Evolutionary conservation across 176 grass and related monocot species (phyloP).

Genomic region (Aegilops sharonensis): DNA sequence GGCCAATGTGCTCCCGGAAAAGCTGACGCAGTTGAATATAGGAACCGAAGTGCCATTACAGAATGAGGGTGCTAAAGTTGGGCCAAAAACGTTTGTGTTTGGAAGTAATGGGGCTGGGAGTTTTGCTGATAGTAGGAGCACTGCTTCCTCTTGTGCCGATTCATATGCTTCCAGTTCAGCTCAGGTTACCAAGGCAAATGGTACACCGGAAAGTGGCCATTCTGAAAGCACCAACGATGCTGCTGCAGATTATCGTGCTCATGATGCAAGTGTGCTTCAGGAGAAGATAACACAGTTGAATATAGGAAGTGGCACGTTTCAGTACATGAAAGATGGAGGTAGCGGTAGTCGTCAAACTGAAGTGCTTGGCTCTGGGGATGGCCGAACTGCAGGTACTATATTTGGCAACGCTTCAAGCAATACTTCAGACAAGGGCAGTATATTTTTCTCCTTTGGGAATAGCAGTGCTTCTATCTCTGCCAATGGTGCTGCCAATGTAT

Average conservation of each 20-base stretch:
- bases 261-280: conserved; percentile 21
- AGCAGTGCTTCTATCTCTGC: conserved; percentile 16
- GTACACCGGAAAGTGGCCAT: not conserved
- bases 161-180: not conserved
- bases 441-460: conserved; percentile 12
- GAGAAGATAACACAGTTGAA: conserved; percentile 52
- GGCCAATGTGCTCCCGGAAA: conserved; percentile 40
- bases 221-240: not conserved
- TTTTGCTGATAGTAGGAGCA: conserved; percentile 22
- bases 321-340: conserved; percentile 35
- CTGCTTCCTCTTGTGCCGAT: conserved; percentile 2
- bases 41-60: conserved; percentile 31
- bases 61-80: not conserved
- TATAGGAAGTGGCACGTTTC: conserved; percentile 40
- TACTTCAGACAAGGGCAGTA: conserved; percentile 22
- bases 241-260: not conserved
- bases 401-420: conserved; percentile 32
- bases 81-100: conserved; percentile 47
- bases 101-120: conserved; percentile 34
- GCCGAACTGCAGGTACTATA: conserved; percentile 1
- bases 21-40: conserved; percentile 53
- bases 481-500: not conserved
- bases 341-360: conserved; percentile 6
- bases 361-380: conserved; percentile 45
- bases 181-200: not conserved